These are phyloP conservation scores for Dictyostelium firmibasis DNA, from an alignment of 78 protist species.

Conservation along the genomic window DNA sequence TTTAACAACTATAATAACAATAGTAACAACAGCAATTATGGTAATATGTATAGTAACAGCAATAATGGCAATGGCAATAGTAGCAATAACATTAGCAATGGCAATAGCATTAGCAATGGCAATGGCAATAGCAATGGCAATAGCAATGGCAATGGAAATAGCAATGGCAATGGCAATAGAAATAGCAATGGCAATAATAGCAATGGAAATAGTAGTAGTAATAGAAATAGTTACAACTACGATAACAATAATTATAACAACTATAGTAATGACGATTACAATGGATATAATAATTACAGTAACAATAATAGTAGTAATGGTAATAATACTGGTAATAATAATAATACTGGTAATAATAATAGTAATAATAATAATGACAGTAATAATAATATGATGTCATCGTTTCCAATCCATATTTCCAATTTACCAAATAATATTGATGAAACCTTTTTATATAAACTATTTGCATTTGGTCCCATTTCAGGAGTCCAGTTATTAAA, in stretches of 20 bases:
- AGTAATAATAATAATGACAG: background rate
- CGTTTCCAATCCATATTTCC: conserved; percentile 18
- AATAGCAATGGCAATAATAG: background rate
- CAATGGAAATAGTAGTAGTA: background rate
- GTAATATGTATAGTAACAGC: background rate
- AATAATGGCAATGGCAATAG: background rate
- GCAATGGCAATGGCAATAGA: background rate
- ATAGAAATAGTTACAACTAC: background rate
- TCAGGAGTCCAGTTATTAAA: background rate
- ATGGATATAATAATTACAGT: background rate
- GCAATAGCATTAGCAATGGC: background rate
- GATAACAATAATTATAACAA: background rate
- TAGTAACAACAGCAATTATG: background rate
- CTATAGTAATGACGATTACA: background rate
- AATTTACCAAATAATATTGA: conserved; percentile 6
- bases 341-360: background rate
- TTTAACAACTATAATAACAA: background rate
- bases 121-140: background rate
- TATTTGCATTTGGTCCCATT: conserved; percentile 34
- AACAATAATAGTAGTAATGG: background rate
- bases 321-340: background rate
- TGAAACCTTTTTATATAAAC: conserved; percentile 25
- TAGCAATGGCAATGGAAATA: background rate
- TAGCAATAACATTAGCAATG: too few relatives aligned
- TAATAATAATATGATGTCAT: background rate